Evolutionary conservation across 352 stramenopile species (phyloP), one percentile per base, ranked within the genome.

Genomic region (Phytophthora hibernalis): DNA sequence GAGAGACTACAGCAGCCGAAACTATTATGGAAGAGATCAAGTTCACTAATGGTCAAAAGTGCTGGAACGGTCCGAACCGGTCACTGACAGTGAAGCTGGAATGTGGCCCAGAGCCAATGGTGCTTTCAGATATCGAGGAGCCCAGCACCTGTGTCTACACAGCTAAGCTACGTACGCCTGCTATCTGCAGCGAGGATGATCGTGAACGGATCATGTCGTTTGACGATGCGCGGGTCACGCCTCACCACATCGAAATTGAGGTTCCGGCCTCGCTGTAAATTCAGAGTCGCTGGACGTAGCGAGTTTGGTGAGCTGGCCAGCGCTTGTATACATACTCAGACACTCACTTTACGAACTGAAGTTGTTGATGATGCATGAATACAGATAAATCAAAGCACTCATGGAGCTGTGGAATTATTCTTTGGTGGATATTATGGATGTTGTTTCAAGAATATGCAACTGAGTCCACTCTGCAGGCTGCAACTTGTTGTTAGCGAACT

Each of bases 61-160:
- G 91, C 74, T 97, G 90, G 90, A 97, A 97, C 54, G 90, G 90
- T 4, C 90, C 89, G 15, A 67, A 87, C 11, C 82, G 91, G 33
- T 96, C 87, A 26, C 58, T 97, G 21, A 89, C 72, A 15, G 82
- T 97, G 24, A 79, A 78, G 26, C 42, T 96, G 33, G 82, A 86
- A 60, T 97, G 91, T 47, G 86, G 82, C 1, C 68, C 77, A 1
- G 63, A 81, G n/a, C 78, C 79, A 1, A 84, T 83, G 37, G 78
- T 85, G 62, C 70, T 97, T 1, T 89, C 71, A 24, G 71, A 79
- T 1, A 78, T 97, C 18, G 84, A 95, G 33, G 91, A 97, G 72
- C 91, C 89, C 6, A 85, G 76, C 18, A 96, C 83, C 6, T 97
- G 91, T 61, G 82, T 96, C 26, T 97, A 97, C 77, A 76, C 68